These are phyloP conservation scores for Yamadazyma epiphylla DNA, from an alignment of 1,139 yeast genomes.

Conservation along the genomic window DNA sequence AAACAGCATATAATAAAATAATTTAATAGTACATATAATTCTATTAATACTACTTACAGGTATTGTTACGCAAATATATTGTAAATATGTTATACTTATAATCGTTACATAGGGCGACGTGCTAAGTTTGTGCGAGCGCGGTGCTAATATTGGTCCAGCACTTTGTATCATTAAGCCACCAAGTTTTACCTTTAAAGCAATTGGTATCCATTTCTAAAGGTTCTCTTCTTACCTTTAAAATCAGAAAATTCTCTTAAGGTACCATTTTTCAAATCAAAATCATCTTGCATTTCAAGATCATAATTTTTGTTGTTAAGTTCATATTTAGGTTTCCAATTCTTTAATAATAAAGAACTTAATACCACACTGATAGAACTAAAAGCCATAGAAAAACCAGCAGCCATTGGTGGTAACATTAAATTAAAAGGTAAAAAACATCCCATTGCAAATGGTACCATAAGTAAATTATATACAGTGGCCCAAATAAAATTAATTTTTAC, in stretches of 20 bases:
- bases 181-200: too few species aligned
- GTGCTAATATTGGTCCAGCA: too few species aligned
- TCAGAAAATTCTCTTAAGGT: constrained; percentile 27
- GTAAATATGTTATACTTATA: too few species aligned
- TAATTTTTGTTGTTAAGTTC: constrained; percentile 10
- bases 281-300: constrained; percentile 22
- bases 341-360: constrained; percentile 68
- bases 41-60: too few species aligned
- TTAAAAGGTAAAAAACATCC: constrained; percentile 81
- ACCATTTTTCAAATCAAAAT: constrained; percentile 29
- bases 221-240: constrained; percentile 17
- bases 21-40: too few species aligned
- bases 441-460: constrained; percentile 97
- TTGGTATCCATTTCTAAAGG: constrained; percentile 1
- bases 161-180: too few species aligned
- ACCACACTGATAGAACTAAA: constrained; percentile 88
- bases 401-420: constrained; percentile 76
- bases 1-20: too few species aligned
- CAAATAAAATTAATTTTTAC: constrained; percentile 80
- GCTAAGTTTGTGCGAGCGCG: too few species aligned
- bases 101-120: too few species aligned
- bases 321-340: constrained; percentile 51
- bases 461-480: constrained; percentile 79
- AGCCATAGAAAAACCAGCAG: constrained; percentile 94
- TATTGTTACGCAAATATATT: too few species aligned